Percentiles rank a stretch among this genome's conserved stretches.
These are phyloP conservation scores for Ogataea siamensis DNA, from an alignment of 805 yeast genomes.

Conservation along the genomic window DNA sequence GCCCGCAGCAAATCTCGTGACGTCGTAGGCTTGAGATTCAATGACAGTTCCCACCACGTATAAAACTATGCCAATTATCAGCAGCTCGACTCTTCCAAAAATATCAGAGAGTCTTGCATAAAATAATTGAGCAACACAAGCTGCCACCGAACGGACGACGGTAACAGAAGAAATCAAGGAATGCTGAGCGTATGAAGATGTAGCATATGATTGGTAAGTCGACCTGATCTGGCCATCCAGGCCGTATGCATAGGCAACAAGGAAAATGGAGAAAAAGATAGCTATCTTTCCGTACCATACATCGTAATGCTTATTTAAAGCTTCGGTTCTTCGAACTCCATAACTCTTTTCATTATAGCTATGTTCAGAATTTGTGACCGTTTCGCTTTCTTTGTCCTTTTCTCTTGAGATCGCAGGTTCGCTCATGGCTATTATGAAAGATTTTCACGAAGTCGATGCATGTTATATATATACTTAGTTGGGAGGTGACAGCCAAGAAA, in stretches of 20 bases:
- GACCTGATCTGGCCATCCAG: conserved; percentile 52
- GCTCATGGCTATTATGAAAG: too few species aligned
- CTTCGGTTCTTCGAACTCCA: conserved; percentile 58
- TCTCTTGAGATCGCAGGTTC: background rate
- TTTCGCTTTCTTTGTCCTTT: background rate
- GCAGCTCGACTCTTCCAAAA: conserved; percentile 61
- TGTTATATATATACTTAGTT: too few species aligned
- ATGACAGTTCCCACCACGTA: conserved; percentile 64
- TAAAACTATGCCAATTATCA: conserved; percentile 48
- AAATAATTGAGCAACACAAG: conserved; percentile 64
- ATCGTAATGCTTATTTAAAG: conserved; percentile 49
- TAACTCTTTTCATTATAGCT: conserved; percentile 32
- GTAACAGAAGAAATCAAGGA: conserved; percentile 58
- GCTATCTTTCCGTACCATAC: conserved; percentile 33
- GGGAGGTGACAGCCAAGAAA: too few species aligned
- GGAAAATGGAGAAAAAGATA: conserved; percentile 48
- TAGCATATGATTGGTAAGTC: conserved; percentile 53
- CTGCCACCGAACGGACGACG: conserved; percentile 57
- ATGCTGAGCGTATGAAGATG: conserved; percentile 51
- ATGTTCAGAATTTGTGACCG: background rate
- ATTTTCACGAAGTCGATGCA: too few species aligned
- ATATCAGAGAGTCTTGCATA: conserved; percentile 63
- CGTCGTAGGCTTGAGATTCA: conserved; percentile 57
- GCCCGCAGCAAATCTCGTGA: conserved; percentile 63
- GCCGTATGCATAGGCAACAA: conserved; percentile 58